A percentile compares a stretch with the other conserved stretches of the same genome.
Evolutionary conservation across 2,329 filamentous ascomycete species (phyloP).

Genomic region (Beauveria sp.): DNA sequence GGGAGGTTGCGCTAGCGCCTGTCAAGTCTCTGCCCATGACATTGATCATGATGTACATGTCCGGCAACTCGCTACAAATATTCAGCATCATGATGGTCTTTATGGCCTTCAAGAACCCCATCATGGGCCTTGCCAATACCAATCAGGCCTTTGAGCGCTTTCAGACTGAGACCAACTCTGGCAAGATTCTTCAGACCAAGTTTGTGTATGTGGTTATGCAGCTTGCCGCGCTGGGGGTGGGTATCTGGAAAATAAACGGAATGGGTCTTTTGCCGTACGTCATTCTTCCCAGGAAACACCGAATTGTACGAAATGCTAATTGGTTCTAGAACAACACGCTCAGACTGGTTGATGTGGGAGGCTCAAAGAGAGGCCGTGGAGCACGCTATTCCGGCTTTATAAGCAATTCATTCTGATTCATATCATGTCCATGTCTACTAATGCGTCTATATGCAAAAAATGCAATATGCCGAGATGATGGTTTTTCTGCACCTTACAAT

Average conservation of each 20-base stretch:
- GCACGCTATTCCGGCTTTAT: slow-evolving; percentile 55
- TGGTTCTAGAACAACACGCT: slow-evolving; percentile 71
- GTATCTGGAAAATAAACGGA: slow-evolving; percentile 91
- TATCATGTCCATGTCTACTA: not conserved
- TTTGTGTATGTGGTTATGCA: slow-evolving; percentile 83
- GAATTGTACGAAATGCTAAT: not conserved
- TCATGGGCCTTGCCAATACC: slow-evolving; percentile 74
- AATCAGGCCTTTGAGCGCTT: slow-evolving; percentile 87
- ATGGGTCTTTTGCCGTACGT: slow-evolving; percentile 92
- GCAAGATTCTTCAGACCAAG: slow-evolving; percentile 75
- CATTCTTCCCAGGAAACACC: slow-evolving; percentile 12
- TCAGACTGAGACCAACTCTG: slow-evolving; percentile 70
- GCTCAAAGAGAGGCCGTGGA: slow-evolving; percentile 62
- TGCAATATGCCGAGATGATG: not conserved
- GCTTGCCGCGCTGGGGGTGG: slow-evolving; percentile 71
- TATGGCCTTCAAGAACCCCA: slow-evolving; percentile 95
- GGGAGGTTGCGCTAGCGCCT: slow-evolving; percentile 90
- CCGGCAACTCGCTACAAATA: slow-evolving; percentile 93
- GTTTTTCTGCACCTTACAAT: not conserved
- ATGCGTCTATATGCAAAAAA: not conserved
- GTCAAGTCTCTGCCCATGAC: slow-evolving; percentile 97
- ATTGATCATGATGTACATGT: slow-evolving; percentile 99
- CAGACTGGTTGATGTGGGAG: slow-evolving; percentile 98
- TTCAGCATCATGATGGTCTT: slow-evolving; percentile 99
- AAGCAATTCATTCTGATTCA: slow-evolving; percentile 14